Percentiles rank a stretch among this genome's conserved stretches.
These are phyloP conservation scores for Amanita molliuscula DNA, from an alignment of 768 basidiomycete genomes.

Conservation along the genomic window DNA sequence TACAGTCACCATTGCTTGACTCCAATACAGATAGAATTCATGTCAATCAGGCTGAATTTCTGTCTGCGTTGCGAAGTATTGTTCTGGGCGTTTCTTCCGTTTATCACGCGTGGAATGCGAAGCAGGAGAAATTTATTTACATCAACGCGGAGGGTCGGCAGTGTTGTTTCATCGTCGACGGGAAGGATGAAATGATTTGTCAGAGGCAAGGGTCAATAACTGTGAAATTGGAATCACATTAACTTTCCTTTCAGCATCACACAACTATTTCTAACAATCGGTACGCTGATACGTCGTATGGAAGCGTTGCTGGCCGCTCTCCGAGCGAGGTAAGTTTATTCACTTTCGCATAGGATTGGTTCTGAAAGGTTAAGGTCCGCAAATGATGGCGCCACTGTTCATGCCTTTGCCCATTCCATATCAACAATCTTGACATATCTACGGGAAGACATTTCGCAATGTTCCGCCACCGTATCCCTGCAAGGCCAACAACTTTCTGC, in stretches of 20 bases:
- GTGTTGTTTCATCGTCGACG: constrained; percentile 37
- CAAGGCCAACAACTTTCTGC: constrained; percentile 15
- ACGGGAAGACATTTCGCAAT: constrained; percentile 31
- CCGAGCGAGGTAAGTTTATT: constrained; percentile 34
- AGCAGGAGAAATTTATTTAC: constrained; percentile 46
- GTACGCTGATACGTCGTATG: constrained; percentile 55
- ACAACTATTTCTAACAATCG: constrained; percentile 56
- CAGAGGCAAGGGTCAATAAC: constrained; percentile 32
- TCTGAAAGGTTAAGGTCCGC: constrained; percentile 23
- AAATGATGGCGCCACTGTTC: constrained; percentile 41
- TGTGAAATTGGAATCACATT: not conserved
- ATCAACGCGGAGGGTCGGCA: constrained; percentile 21
- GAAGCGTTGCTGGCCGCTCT: constrained; percentile 41
- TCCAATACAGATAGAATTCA: constrained; percentile 28
- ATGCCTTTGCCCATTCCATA: constrained; percentile 59
- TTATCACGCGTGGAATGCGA: constrained; percentile 53
- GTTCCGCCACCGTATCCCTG: constrained; percentile 24
- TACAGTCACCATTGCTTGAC: constrained; percentile 34
- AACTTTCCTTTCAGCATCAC: constrained; percentile 33
- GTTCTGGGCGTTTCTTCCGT: constrained; percentile 60
- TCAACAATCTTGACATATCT: constrained; percentile 43
- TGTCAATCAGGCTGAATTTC: constrained; percentile 35
- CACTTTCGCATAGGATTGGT: not conserved
- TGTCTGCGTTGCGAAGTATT: constrained; percentile 42
- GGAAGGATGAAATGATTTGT: constrained; percentile 46